Percentiles rank a stretch among this genome's conserved stretches.
phyloP scores from a whole-genome alignment of 306 rosid genomes.

The Pterocarpus santalinus region DNA sequence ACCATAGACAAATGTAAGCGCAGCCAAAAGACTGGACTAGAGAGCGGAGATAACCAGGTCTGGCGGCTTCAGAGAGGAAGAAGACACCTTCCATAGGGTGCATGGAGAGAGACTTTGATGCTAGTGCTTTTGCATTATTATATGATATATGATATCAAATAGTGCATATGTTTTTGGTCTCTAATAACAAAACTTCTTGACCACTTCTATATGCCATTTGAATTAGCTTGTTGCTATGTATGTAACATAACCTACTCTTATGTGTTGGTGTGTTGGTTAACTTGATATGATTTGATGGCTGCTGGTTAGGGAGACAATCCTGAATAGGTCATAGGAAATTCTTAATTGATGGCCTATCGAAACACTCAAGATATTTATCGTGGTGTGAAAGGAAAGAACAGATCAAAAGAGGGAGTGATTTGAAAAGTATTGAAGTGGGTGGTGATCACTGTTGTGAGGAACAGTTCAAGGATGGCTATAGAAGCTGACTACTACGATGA shows the following conservation, averaged over 20 bases:
- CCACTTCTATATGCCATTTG: conserved; percentile 28
- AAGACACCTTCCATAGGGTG: conserved; percentile 68
- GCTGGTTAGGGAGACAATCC: conserved; percentile 30
- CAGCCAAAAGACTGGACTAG: conserved; percentile 64
- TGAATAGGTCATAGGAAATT: conserved; percentile 3
- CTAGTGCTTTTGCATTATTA: conserved; percentile 38
- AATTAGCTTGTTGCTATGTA: not conserved
- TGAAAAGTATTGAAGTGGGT: conserved; percentile 66
- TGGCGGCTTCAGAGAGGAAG: conserved; percentile 57
- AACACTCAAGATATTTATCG: conserved; percentile 21
- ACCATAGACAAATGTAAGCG: conserved; percentile 84
- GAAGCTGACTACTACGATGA: not conserved
- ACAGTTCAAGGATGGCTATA: conserved; percentile 15
- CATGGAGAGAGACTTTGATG: conserved; percentile 3
- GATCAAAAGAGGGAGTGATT: conserved; percentile 42
- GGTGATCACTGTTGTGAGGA: conserved; percentile 39
- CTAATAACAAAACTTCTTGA: not conserved
- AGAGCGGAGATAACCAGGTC: conserved; percentile 55
- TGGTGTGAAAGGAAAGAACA: conserved; percentile 8
- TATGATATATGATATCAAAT: not conserved
- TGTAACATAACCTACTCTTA: not conserved
- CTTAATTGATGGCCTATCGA: conserved; percentile 9
- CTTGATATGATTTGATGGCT: not conserved
- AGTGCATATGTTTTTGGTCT: not conserved
- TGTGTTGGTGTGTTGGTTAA: not conserved